A percentile compares a stretch with the other conserved stretches of the same genome.
phyloP scores from a whole-genome alignment of 202 grass and related monocot species.

The Elaeis oleifera region DNA sequence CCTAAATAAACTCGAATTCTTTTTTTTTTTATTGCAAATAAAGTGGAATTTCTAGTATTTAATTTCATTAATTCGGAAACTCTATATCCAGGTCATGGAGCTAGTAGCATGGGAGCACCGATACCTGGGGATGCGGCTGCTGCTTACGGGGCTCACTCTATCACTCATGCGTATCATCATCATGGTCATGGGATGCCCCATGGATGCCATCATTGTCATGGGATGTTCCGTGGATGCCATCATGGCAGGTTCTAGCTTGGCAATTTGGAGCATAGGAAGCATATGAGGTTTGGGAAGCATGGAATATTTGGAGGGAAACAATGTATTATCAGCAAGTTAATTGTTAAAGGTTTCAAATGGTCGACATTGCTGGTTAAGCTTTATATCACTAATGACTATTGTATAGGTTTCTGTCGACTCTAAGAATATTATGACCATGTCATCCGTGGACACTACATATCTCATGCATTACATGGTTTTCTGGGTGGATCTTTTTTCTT shows the following conservation, averaged over 20 bases:
- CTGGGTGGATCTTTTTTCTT: no score
- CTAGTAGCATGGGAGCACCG: constrained; percentile 6
- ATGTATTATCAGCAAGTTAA: constrained; percentile 20
- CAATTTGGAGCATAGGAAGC: constrained; percentile 29
- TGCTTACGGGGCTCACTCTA: constrained; percentile 29
- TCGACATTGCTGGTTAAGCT: no score
- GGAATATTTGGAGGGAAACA: constrained; percentile 28
- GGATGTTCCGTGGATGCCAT: background rate
- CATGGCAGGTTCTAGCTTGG: constrained; percentile 23
- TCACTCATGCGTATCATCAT: constrained; percentile 29
- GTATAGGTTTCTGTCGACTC: no score
- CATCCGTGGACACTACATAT: no score
- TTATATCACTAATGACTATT: no score
- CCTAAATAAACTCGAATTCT: no score
- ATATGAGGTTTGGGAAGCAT: constrained; percentile 16
- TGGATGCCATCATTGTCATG: background rate
- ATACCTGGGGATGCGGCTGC: constrained; percentile 19
- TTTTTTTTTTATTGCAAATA: background rate
- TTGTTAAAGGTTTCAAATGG: background rate
- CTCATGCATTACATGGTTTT: no score
- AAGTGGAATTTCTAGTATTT: background rate
- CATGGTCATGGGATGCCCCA: background rate
- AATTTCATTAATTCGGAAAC: background rate
- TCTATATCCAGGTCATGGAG: constrained; percentile 13
- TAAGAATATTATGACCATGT: no score